phyloP scores from a whole-genome alignment of 768 basidiomycete species.

The Tulasnella calospora region DNA sequence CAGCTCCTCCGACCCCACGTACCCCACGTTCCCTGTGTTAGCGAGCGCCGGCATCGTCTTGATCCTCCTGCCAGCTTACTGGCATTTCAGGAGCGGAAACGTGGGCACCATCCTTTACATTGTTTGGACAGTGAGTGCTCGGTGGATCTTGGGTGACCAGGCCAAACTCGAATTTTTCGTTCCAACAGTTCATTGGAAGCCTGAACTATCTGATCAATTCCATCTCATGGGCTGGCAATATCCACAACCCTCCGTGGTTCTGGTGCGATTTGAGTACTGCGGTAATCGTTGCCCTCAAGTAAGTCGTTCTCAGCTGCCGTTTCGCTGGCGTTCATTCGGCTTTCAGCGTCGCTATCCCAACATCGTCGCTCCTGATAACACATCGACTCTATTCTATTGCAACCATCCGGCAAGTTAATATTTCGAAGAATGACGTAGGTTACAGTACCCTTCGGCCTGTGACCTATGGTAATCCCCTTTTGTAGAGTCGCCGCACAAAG shows the following conservation, averaged over 20 bases:
- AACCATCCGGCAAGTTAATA: slow-evolving; percentile 41
- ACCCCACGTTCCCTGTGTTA: neutral
- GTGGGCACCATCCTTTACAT: slow-evolving; percentile 4
- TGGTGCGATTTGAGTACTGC: slow-evolving; percentile 79
- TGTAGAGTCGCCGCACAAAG: neutral
- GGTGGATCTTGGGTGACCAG: neutral
- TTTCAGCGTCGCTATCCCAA: slow-evolving; percentile 50
- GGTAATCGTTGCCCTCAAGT: slow-evolving; percentile 45
- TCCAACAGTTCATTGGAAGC: slow-evolving; percentile 38
- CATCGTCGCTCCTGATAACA: slow-evolving; percentile 53
- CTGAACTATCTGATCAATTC: slow-evolving; percentile 54
- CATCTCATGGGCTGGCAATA: slow-evolving; percentile 57
- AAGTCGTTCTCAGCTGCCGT: neutral
- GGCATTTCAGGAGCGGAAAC: slow-evolving; percentile 15
- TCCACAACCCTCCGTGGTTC: slow-evolving; percentile 43
- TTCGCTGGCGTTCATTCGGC: neutral
- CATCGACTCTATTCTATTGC: slow-evolving; percentile 52
- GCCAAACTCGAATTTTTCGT: neutral
- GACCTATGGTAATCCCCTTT: neutral
- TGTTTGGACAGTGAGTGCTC: slow-evolving; percentile 6
- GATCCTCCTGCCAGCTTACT: neutral
- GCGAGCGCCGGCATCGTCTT: neutral
- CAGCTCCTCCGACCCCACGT: slow-evolving; percentile 3
- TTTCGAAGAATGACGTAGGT: slow-evolving; percentile 33
- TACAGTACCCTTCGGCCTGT: neutral